Evolutionary conservation across 257 asterid genomes (phyloP).

Genomic region (Solanum chmielewskii): DNA sequence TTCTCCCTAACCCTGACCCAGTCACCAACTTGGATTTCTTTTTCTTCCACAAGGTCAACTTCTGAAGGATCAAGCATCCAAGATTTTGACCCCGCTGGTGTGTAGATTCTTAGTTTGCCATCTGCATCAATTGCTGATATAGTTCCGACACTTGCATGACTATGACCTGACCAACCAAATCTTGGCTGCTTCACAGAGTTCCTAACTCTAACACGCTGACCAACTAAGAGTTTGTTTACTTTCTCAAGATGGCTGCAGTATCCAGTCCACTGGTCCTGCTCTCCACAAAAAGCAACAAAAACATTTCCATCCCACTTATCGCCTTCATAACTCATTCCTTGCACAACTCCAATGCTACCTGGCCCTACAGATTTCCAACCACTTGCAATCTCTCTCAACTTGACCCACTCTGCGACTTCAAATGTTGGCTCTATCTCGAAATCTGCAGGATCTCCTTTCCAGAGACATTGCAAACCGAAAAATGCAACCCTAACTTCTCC

Average conservation of each 20-base stretch:
- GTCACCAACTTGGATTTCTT: conserved; percentile 45
- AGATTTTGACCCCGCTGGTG: conserved; percentile 77
- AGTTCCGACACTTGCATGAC: conserved; percentile 59
- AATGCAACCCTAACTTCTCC: conserved; percentile 82
- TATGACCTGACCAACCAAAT: conserved; percentile 96
- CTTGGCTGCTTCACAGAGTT: conserved; percentile 67
- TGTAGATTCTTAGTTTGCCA: conserved; percentile 82
- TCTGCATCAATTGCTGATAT: conserved; percentile 85
- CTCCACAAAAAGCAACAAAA: conserved; percentile 80
- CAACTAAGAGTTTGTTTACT: conserved; percentile 40
- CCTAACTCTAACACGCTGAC: conserved; percentile 63
- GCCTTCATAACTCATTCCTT: conserved; percentile 62
- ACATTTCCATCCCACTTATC: conserved; percentile 57
- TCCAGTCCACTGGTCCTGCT: conserved; percentile 82
- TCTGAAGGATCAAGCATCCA: conserved; percentile 95
- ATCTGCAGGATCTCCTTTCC: conserved; percentile 97
- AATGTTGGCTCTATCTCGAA: conserved; percentile 54
- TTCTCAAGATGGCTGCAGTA: conserved; percentile 33
- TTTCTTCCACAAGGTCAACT: conserved; percentile 69
- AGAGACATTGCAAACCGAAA: conserved; percentile 62
- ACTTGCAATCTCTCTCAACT: conserved; percentile 33
- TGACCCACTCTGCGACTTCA: conserved; percentile 93
- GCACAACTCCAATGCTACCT: conserved; percentile 84
- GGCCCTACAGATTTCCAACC: conserved; percentile 70
- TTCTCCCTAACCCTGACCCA: conserved; percentile 73